Percentiles rank a stretch among this genome's conserved stretches.
Evolutionary conservation across 2,329 filamentous ascomycete genomes (phyloP).

Genomic region (Curvularia eragrostidis): DNA sequence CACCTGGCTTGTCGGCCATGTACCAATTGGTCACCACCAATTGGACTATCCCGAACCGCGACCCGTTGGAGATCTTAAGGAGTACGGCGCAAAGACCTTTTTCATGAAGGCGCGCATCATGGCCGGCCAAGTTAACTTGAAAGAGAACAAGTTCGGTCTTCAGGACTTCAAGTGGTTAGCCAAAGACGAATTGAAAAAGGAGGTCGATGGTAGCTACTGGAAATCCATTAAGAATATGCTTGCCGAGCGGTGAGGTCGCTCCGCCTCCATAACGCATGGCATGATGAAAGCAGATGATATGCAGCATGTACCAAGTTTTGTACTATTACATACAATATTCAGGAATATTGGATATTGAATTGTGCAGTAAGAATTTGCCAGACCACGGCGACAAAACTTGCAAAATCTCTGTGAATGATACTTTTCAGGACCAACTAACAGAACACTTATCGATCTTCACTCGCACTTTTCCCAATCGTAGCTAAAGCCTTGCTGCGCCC

Average conservation of each 20-base stretch:
- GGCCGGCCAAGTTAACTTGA: constrained; percentile 89
- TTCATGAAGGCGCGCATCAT: constrained; percentile 97
- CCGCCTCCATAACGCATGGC: not conserved
- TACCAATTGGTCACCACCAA: constrained; percentile 82
- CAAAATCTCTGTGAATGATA: not conserved
- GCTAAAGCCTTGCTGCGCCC: constrained; percentile 23
- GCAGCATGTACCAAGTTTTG: constrained; percentile 1
- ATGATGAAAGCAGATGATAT: constrained; percentile 3
- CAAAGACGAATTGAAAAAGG: constrained; percentile 80
- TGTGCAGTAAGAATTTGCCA: not conserved
- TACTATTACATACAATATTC: constrained; percentile 12
- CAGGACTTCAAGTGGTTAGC: constrained; percentile 91
- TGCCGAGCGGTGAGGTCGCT: constrained; percentile 68
- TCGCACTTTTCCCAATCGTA: constrained; percentile 30
- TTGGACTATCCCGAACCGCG: constrained; percentile 57
- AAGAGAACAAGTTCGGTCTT: constrained; percentile 73
- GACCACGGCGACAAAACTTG: not conserved
- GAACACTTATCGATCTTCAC: not conserved
- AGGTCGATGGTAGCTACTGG: constrained; percentile 74
- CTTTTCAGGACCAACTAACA: not conserved
- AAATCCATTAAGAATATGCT: constrained; percentile 81
- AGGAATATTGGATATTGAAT: not conserved
- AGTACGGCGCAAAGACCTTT: constrained; percentile 81
- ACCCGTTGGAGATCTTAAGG: constrained; percentile 39
- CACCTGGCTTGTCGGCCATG: constrained; percentile 94